Conservation (phyloP, 1,284 basidiomycete genomes). For the Naganishia albida region DNA sequence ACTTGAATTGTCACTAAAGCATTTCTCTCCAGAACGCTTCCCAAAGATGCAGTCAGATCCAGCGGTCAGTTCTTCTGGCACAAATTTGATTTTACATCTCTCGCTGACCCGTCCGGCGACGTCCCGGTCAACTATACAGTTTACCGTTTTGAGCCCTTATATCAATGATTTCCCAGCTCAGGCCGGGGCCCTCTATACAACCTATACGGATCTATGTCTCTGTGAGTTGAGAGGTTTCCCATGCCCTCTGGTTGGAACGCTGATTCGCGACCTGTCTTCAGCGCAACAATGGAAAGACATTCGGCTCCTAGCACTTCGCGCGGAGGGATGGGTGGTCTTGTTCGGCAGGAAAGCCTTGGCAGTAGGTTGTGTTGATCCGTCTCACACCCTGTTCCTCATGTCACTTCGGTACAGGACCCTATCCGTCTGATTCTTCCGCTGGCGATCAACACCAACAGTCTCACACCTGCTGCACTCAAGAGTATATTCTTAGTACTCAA, state of each 20-base stretch:
- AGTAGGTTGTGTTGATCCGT: conserved; percentile 38
- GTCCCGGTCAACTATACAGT: conserved; percentile 31
- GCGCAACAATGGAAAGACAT: conserved; percentile 54
- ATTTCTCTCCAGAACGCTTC: no score
- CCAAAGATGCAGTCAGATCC: conserved; percentile 26
- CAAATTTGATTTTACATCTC: not conserved
- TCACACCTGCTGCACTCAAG: conserved; percentile 46
- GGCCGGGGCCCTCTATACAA: conserved; percentile 47
- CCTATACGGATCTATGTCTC: conserved; percentile 51
- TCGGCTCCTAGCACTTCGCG: conserved; percentile 38
- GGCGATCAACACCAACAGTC: conserved; percentile 49
- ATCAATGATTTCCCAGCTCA: conserved; percentile 41
- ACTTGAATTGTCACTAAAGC: no score
- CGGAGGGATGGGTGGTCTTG: conserved; percentile 45
- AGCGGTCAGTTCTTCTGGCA: conserved; percentile 5
- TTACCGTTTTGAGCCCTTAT: conserved; percentile 34
- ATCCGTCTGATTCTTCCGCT: conserved; percentile 50
- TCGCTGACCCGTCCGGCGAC: not conserved
- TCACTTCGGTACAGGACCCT: conserved; percentile 43
- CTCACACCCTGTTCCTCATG: not conserved
- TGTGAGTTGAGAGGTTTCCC: conserved; percentile 39
- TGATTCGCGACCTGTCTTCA: conserved; percentile 26
- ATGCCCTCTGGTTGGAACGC: not conserved
- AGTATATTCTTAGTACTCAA: conserved; percentile 43
- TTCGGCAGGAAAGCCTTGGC: conserved; percentile 47